A percentile compares a stretch with the other conserved stretches of the same genome.
Evolutionary conservation across 2,329 filamentous ascomycete genomes (phyloP).

Genomic region (Aspergillus sp.): DNA sequence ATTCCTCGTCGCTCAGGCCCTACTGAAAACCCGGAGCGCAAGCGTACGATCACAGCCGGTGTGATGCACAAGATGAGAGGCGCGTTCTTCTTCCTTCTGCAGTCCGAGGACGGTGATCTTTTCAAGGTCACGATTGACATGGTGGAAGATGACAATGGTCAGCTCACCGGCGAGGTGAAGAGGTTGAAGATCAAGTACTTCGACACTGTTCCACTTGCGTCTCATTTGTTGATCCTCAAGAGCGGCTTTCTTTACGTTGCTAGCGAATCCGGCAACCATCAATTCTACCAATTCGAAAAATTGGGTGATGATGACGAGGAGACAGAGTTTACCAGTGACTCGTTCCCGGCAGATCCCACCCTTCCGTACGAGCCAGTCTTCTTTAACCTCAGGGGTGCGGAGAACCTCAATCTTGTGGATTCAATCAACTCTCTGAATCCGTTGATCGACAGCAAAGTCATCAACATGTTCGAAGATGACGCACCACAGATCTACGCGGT

Average conservation of each 20-base stretch:
- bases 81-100: slow-evolving; percentile 93
- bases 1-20: slow-evolving; percentile 81
- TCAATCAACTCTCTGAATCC: slow-evolving; percentile 86
- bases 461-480: slow-evolving; percentile 84
- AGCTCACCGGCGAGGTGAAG: slow-evolving; percentile 72
- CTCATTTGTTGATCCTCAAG: slow-evolving; percentile 84
- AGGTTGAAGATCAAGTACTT: slow-evolving; percentile 94
- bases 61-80: slow-evolving; percentile 98
- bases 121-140: slow-evolving; percentile 96
- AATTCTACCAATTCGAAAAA: slow-evolving; percentile 96
- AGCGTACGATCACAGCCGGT: slow-evolving; percentile 77
- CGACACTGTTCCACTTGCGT: slow-evolving; percentile 84
- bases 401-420: slow-evolving; percentile 80
- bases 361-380: slow-evolving; percentile 70
- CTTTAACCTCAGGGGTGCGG: slow-evolving; percentile 70
- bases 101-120: slow-evolving; percentile 95
- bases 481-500: slow-evolving; percentile 94
- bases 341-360: slow-evolving; percentile 68
- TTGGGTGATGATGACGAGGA: slow-evolving; percentile 93
- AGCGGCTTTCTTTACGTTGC: slow-evolving; percentile 92
- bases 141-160: slow-evolving; percentile 69
- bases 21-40: slow-evolving; percentile 86
- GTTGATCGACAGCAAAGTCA: slow-evolving; percentile 81
- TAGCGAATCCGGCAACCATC: slow-evolving; percentile 85
- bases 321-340: slow-evolving; percentile 73